These are phyloP conservation scores for Graphiopsis chlorocephala DNA, from an alignment of 2,329 filamentous ascomycete genomes.

Conservation along the genomic window DNA sequence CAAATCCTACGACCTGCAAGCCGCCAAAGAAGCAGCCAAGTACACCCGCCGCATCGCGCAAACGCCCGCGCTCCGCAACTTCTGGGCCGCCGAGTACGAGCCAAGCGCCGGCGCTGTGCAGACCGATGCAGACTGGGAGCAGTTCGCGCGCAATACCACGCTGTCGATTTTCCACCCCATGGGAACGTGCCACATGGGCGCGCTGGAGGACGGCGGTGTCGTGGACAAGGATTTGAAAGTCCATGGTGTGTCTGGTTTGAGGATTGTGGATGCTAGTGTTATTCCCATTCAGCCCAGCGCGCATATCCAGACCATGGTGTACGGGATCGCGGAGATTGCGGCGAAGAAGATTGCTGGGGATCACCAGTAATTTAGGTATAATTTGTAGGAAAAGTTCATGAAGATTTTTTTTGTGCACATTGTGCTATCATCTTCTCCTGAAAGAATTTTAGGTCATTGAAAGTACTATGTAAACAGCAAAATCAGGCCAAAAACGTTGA, in stretches of 20 bases:
- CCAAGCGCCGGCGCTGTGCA: slow-evolving; percentile 18
- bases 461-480: too few relatives aligned
- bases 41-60: slow-evolving; percentile 43
- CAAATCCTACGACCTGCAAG: slow-evolving; percentile 28
- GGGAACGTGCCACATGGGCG: slow-evolving; percentile 22
- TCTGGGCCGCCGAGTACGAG: slow-evolving; percentile 23
- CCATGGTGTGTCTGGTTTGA: slow-evolving; percentile 25
- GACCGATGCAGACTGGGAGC: slow-evolving; percentile 23
- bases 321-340: slow-evolving; percentile 31
- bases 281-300: slow-evolving; percentile 26
- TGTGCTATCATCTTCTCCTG: too few relatives aligned
- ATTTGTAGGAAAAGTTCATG: neutral
- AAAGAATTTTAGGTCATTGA: too few relatives aligned
- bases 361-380: neutral
- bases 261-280: slow-evolving; percentile 33
- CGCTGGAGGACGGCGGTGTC: slow-evolving; percentile 21
- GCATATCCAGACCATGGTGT: slow-evolving; percentile 28
- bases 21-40: slow-evolving; percentile 24
- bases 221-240: slow-evolving; percentile 28
- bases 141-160: slow-evolving; percentile 25
- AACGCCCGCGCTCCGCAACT: slow-evolving; percentile 38
- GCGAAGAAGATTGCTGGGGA: slow-evolving; percentile 23
- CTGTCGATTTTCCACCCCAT: slow-evolving; percentile 26
- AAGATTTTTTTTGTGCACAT: too few relatives aligned
- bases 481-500: too few relatives aligned